A percentile compares a stretch with the other conserved stretches of the same genome.
Conservation (phyloP, 192 early-diverging fungal genomes). For the Linnemannia hyalina region DNA sequence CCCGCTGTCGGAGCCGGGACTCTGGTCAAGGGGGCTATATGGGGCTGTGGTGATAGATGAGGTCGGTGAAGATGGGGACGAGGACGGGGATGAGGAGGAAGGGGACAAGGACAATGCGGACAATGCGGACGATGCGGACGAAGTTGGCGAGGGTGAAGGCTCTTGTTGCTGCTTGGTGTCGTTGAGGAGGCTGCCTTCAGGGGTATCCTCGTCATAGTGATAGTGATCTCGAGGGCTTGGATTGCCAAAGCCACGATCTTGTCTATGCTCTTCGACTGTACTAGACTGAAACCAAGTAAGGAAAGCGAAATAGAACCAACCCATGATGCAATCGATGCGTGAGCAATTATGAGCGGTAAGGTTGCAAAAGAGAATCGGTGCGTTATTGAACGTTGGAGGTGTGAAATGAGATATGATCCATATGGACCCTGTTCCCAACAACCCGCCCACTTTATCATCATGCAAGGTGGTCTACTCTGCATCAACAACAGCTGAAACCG, state of each 20-base stretch:
- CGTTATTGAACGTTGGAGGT: background rate
- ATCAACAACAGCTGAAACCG: slow-evolving; percentile 3
- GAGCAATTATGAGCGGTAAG: background rate
- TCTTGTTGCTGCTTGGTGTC: slow-evolving; percentile 25
- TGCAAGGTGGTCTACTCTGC: background rate
- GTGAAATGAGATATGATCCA: background rate
- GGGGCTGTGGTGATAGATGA: background rate
- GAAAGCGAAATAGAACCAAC: background rate
- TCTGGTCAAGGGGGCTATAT: background rate
- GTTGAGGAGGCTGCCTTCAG: background rate
- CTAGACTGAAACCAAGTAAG: background rate
- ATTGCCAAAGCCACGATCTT: background rate
- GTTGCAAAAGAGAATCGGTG: background rate
- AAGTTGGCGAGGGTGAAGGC: slow-evolving; percentile 10
- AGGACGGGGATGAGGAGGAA: slow-evolving; percentile 10
- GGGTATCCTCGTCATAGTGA: background rate
- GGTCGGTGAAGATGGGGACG: slow-evolving; percentile 7
- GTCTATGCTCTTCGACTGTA: background rate
- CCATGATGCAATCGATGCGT: slow-evolving; percentile 23
- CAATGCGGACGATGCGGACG: background rate
- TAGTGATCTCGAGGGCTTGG: background rate
- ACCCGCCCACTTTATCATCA: slow-evolving; percentile 1
- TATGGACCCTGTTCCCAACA: slow-evolving; percentile 8
- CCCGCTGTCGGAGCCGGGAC: slow-evolving; percentile 1
- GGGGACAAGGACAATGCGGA: slow-evolving; percentile 26